These are phyloP conservation scores for Jackrogersella multiformis DNA, from an alignment of 495 filamentous ascomycete genomes.

Conservation along the genomic window DNA sequence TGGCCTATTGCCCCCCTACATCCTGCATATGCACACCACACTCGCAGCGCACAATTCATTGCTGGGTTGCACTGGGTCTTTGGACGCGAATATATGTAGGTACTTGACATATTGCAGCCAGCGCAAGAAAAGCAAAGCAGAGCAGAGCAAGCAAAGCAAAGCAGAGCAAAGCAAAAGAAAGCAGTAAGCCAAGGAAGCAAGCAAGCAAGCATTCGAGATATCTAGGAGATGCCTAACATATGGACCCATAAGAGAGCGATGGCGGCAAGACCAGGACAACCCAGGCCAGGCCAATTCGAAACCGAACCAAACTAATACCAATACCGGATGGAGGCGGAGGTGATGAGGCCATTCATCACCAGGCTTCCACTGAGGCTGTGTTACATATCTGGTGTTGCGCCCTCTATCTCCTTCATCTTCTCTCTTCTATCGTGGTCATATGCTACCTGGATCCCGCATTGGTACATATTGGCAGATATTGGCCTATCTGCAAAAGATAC, in stretches of 20 bases:
- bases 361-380: not conserved
- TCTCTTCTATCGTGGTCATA: not conserved
- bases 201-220: conserved; percentile 10
- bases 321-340: not conserved
- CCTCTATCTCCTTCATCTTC: not conserved
- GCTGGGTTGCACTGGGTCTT: conserved; percentile 47
- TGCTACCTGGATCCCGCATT: not conserved
- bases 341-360: not conserved
- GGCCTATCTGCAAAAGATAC: not conserved
- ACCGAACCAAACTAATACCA: not conserved
- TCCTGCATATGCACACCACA: conserved; percentile 50
- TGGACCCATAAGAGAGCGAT: not conserved
- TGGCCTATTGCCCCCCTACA: conserved; percentile 33
- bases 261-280: not conserved
- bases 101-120: conserved; percentile 31
- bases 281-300: not conserved
- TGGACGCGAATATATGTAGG: conserved; percentile 20
- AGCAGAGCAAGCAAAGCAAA: not conserved
- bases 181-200: conserved; percentile 22
- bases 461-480: not conserved
- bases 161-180: conserved; percentile 8
- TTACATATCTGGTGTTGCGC: not conserved
- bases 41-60: conserved; percentile 52
- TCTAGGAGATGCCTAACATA: not conserved
- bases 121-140: conserved; percentile 23